Evolutionary conservation across 2,329 filamentous ascomycete genomes (phyloP).

Genomic region (Colletotrichum viniferum): DNA sequence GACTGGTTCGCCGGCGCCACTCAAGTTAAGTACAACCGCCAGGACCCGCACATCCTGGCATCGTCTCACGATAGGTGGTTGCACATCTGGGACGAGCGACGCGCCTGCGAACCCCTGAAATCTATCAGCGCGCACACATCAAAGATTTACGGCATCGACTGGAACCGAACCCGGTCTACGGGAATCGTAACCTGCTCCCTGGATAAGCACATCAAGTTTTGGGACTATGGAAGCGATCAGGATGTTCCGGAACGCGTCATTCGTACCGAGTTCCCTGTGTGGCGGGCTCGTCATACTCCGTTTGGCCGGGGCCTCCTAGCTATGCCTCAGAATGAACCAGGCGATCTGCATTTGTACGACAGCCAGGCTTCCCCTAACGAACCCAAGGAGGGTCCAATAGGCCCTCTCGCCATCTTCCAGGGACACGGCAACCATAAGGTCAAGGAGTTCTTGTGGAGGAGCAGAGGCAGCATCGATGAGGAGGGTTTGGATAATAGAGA

Average conservation of each 20-base stretch:
- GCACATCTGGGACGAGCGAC: slow-evolving; percentile 88
- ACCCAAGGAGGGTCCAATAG: slow-evolving; percentile 46
- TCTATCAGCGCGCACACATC: slow-evolving; percentile 89
- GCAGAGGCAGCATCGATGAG: slow-evolving; percentile 69
- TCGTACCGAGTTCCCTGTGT: slow-evolving; percentile 82
- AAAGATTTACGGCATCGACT: slow-evolving; percentile 95
- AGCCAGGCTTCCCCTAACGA: slow-evolving; percentile 54
- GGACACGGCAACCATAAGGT: slow-evolving; percentile 72
- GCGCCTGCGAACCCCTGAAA: slow-evolving; percentile 76
- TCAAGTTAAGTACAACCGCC: slow-evolving; percentile 93
- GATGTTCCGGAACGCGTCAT: slow-evolving; percentile 78
- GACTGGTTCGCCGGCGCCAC: slow-evolving; percentile 95
- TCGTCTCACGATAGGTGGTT: slow-evolving; percentile 89
- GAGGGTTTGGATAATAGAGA: slow-evolving; percentile 82
- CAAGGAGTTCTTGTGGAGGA: slow-evolving; percentile 91
- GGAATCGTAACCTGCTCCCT: slow-evolving; percentile 86
- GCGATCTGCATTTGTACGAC: slow-evolving; percentile 85
- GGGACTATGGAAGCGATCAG: slow-evolving; percentile 73
- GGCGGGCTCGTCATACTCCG: slow-evolving; percentile 88
- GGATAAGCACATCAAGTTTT: slow-evolving; percentile 91
- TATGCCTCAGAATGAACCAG: slow-evolving; percentile 90
- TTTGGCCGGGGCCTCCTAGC: slow-evolving; percentile 86
- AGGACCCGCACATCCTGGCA: slow-evolving; percentile 84
- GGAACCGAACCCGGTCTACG: slow-evolving; percentile 79
- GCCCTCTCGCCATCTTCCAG: slow-evolving; percentile 62